Evolutionary conservation across 2,329 filamentous ascomycete genomes (phyloP).

Genomic region (Endoconidiophora laricicola): DNA sequence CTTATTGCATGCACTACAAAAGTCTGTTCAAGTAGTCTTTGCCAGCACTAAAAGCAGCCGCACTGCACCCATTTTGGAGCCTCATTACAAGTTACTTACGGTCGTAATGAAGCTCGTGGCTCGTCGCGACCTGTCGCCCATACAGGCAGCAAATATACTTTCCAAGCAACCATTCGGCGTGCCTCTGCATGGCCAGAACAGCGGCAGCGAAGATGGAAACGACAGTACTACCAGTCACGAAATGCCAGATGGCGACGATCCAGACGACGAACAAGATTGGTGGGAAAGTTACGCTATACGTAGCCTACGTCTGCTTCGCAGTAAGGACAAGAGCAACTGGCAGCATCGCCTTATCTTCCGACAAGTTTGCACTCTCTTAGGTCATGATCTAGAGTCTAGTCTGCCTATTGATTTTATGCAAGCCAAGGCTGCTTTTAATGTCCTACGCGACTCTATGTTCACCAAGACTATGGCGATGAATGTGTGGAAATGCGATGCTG

Average conservation of each 20-base stretch:
- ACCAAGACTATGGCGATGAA: conserved; percentile 92
- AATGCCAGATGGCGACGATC: conserved; percentile 11
- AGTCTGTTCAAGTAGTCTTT: conserved; percentile 32
- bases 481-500: conserved; percentile 86
- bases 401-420: conserved; percentile 30
- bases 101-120: conserved; percentile 67
- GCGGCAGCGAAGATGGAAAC: conserved; percentile 22
- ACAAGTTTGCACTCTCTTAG: conserved; percentile 41
- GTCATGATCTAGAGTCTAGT: conserved; percentile 26
- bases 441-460: conserved; percentile 58
- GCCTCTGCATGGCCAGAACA: conserved; percentile 7
- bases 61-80: conserved; percentile 70
- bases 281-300: conserved; percentile 39
- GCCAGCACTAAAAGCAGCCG: conserved; percentile 37
- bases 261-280: conserved; percentile 41
- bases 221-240: conserved; percentile 17
- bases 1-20: conserved; percentile 33
- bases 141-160: conserved; percentile 34
- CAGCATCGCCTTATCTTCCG: conserved; percentile 81
- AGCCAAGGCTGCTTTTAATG: conserved; percentile 62
- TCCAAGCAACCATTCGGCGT: conserved; percentile 38
- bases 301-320: conserved; percentile 33
- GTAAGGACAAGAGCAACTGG: conserved; percentile 86
- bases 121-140: conserved; percentile 29
- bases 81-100: conserved; percentile 80